Base-by-base conservation (phyloP, 345 rosid genomes). In the Cardamine chenopodiifolia region DNA sequence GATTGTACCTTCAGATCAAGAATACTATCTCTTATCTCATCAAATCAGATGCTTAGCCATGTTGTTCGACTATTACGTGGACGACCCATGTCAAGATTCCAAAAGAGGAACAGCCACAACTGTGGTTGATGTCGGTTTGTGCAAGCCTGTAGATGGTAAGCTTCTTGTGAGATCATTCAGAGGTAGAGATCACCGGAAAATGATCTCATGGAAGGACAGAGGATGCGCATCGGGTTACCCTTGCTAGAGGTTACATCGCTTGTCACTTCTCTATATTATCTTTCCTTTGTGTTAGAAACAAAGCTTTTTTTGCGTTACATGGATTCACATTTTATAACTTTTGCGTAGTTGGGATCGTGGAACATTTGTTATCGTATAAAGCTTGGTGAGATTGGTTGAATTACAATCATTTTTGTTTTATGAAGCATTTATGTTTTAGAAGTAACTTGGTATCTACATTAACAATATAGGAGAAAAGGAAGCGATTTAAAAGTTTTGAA, bases 151-250 rank as follows among this genome's bases (percentile, higher is more conserved):
- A 6, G 76, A 68, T 8, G 96, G 96, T 47, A 84, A 71, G 65
- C 89, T 92, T 74, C 83, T 95, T n/a, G 83, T 85, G 39, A 86
- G 99, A 83, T 85, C 96, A 65, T 87, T 83, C 35, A 84, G 99
- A 74, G 98, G 98, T 50, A 86, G 96, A 81, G 98, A 95, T 80
- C 86, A 86, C 8, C 84, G 97, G 77, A 95, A 85, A 83, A 92
- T 95, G 85, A 89, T 92, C 57, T 89, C 96, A 35, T 90, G 97
- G 98, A 92, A 90, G 80, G 92, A 82, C 72, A 76, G 72, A 80
- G 90, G 82, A 49, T 87, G 86, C 71, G 78, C 84, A 13, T 69
- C 81, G 22, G 86, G 83, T 17, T 72, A 79, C 68, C 86, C 83
- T 15, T 69, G 57, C 32, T 79, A 79, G 82, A 62, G 19, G 49